Evolutionary conservation across 306 rosid genomes (phyloP).

Genomic region (Canavalia gladiata): DNA sequence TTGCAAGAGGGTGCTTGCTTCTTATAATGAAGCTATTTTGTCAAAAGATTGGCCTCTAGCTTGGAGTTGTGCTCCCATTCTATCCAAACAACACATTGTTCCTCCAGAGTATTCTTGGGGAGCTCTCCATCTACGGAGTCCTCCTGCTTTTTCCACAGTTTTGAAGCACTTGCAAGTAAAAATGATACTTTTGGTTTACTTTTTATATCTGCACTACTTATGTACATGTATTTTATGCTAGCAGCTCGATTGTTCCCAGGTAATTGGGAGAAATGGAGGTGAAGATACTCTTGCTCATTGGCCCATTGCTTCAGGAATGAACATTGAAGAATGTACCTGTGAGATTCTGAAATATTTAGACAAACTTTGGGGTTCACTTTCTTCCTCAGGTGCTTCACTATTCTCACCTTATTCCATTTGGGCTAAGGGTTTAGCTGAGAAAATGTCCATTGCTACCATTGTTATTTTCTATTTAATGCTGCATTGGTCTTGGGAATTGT

Average conservation of each 20-base stretch:
- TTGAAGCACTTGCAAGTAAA: conserved; percentile 91
- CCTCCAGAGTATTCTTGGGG: conserved; percentile 98
- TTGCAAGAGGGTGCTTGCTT: conserved; percentile 88
- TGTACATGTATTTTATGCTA: conserved; percentile 40
- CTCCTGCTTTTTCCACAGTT: conserved; percentile 82
- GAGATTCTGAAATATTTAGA: conserved; percentile 87
- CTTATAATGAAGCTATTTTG: conserved; percentile 84
- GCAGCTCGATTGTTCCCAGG: conserved; percentile 58
- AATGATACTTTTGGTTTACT: conserved; percentile 32
- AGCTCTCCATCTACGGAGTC: conserved; percentile 83
- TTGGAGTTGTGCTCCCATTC: conserved; percentile 96
- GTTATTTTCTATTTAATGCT: conserved; percentile 5
- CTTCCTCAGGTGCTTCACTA: conserved; percentile 75
- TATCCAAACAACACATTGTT: conserved; percentile 67
- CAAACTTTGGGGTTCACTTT: conserved; percentile 84
- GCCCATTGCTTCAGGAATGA: conserved; percentile 85
- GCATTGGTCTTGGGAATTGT: background rate
- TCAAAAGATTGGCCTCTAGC: conserved; percentile 95
- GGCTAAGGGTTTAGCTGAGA: background rate
- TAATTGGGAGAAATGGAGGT: conserved; percentile 87
- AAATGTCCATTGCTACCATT: background rate
- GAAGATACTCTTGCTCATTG: conserved; percentile 98
- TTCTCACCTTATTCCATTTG: conserved; percentile 34
- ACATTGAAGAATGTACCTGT: conserved; percentile 88
- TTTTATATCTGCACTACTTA: conserved; percentile 37